Evolutionary conservation across 306 rosid genomes (phyloP), one percentile per base, ranked within the genome.

Genomic region (Arachis hypogaea): DNA sequence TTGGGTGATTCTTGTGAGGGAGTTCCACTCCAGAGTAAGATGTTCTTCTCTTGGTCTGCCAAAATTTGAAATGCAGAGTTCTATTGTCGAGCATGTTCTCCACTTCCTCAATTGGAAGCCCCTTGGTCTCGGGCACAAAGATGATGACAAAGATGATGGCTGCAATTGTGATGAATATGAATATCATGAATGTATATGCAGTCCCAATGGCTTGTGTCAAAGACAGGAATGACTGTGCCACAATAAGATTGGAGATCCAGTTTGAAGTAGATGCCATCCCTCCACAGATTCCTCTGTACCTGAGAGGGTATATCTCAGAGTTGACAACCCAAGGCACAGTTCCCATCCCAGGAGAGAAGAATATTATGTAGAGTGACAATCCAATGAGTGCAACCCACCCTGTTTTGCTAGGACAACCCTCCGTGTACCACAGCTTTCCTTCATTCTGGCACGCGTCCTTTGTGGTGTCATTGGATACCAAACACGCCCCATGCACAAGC

Each of bases 321-420:
- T 89, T 89, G 42, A 89, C 82, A 66, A 86, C 89, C 93, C 94
- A 89, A 5, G 94, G 91, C 3, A 81, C 86, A 8, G 89, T 82
- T 22, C 91, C 94, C 94, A 85, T 89, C 18, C 94, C 91, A 3
- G 89, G 91, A 8, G 94, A 81, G 77, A 86, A 89, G 78, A 71
- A 83, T 18, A 86, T 66, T 29, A 85, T 89, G 51, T 86, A 89
- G 9, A 86, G 77, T 41, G 82, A 86, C 7, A 85, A 73, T 6
- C 88, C 89, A 45, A 66, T 8, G 1, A 89, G 71, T 47, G 94
- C 94, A 56, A 85, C 65, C 82, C 84, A 85, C 50, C 93, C 93
- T 10, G 0, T 16, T 68, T 83, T 83, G 81, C 90, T 88, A 38
- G 94, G 94, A 79, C 94, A 89, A 1, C 94, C 91, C 29, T 82